A percentile compares a stretch with the other conserved stretches of the same genome.
Evolutionary conservation across 768 basidiomycete species (phyloP).

Genomic region (Harrya chromipes): DNA sequence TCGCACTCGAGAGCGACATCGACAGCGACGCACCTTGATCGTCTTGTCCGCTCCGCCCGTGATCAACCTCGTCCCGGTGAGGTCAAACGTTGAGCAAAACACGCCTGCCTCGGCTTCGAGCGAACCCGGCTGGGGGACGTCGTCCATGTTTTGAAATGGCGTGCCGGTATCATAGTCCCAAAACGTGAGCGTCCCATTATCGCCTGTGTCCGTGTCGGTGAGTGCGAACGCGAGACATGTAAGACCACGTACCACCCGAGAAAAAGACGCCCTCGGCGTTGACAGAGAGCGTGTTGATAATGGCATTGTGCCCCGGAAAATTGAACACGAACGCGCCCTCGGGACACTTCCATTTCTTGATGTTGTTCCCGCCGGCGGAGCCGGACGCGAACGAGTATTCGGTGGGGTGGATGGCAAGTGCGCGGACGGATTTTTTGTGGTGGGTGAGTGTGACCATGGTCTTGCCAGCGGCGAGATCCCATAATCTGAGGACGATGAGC

Average conservation of each 20-base stretch:
- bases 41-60: conserved; percentile 99
- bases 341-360: conserved; percentile 99
- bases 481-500: conserved; percentile 51
- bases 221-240: too few species aligned
- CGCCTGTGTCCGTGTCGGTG: conserved; percentile 45
- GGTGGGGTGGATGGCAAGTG: conserved; percentile 91
- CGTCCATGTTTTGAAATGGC: conserved; percentile 92
- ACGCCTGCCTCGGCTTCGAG: conserved; percentile 96
- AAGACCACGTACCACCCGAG: conserved; percentile 70
- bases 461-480: conserved; percentile 98
- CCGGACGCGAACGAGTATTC: conserved; percentile 97
- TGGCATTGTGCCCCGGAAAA: conserved; percentile 93
- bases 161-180: conserved; percentile 97
- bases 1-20: background rate
- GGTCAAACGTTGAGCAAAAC: conserved; percentile 96
- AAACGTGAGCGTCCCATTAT: conserved; percentile 86
- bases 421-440: conserved; percentile 97
- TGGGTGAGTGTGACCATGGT: conserved; percentile 97
- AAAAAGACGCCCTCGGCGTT: conserved; percentile 97
- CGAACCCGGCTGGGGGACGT: conserved; percentile 95
- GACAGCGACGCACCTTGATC: conserved; percentile 73
- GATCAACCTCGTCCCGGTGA: conserved; percentile 90
- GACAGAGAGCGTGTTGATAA: conserved; percentile 93
- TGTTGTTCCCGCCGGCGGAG: conserved; percentile 98
- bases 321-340: conserved; percentile 96